These are phyloP conservation scores for Panicum hallii DNA, from an alignment of 202 grass and related monocot genomes.

Conservation along the genomic window DNA sequence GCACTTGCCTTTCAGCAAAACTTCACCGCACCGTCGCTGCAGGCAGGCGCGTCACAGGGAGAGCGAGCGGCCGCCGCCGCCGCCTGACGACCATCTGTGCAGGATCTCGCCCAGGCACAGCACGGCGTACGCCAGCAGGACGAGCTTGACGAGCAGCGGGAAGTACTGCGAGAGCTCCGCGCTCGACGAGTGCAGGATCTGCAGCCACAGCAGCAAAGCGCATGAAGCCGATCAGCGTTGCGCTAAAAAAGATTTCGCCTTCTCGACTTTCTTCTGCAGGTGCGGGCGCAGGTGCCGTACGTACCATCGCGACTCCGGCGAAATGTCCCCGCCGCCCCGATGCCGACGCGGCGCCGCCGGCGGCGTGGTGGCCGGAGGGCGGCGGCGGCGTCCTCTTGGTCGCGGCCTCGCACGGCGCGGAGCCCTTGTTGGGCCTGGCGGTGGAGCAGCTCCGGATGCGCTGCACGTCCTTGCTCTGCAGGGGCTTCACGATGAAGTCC, in stretches of 20 bases:
- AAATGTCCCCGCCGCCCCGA: conserved; percentile 53
- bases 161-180: conserved; percentile 71
- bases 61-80: conserved; percentile 34
- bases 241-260: too few relatives aligned
- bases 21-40: neutral
- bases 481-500: conserved; percentile 90
- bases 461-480: conserved; percentile 85
- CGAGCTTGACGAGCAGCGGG: conserved; percentile 66
- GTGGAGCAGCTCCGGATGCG: conserved; percentile 66
- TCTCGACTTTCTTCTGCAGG: too few relatives aligned
- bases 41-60: conserved; percentile 30
- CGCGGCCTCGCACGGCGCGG: conserved; percentile 16
- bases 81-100: conserved; percentile 48
- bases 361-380: neutral
- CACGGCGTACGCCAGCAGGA: conserved; percentile 63
- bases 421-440: neutral
- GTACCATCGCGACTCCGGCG: conserved; percentile 69
- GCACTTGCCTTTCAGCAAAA: conserved; percentile 56
- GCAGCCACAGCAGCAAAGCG: neutral
- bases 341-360: conserved; percentile 5
- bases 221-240: conserved; percentile 18
- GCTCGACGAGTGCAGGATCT: conserved; percentile 66
- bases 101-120: conserved; percentile 73
- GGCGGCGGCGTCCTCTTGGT: conserved; percentile 28
- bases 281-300: neutral